These are phyloP conservation scores for Diversispora eburnea DNA, from an alignment of 192 early-diverging fungal genomes.

Conservation along the genomic window DNA sequence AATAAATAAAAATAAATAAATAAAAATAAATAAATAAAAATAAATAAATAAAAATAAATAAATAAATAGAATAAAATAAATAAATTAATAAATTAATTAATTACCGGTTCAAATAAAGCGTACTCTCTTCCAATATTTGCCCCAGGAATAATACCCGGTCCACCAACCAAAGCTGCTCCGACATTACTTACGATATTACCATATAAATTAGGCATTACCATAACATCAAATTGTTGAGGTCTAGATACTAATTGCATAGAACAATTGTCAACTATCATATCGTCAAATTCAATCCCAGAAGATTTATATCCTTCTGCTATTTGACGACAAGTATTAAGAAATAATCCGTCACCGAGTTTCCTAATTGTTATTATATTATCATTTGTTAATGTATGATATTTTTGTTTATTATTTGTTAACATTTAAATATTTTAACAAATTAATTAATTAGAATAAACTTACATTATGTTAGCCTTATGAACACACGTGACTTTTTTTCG, in stretches of 20 bases:
- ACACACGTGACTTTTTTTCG: conserved; percentile 98
- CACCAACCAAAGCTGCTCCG: conserved; percentile 93
- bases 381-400: neutral
- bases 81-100: conserved; percentile 17
- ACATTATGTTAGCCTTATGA: conserved; percentile 99
- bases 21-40: conserved; percentile 7
- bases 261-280: conserved; percentile 99
- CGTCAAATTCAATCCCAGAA: conserved; percentile 86
- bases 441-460: conserved; percentile 22
- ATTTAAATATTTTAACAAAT: too few species aligned
- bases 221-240: conserved; percentile 98
- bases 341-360: conserved; percentile 97
- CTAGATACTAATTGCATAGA: conserved; percentile 99
- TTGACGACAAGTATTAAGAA: conserved; percentile 95
- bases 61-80: conserved; percentile 16
- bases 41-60: conserved; percentile 15
- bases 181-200: conserved; percentile 99
- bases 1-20: neutral
- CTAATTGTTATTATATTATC: conserved; percentile 34
- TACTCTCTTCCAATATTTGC: conserved; percentile 97
- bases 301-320: conserved; percentile 80
- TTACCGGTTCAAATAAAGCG: conserved; percentile 94
- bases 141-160: conserved; percentile 93
- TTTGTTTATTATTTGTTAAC: neutral
- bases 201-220: conserved; percentile 99